phyloP scores from a whole-genome alignment of 192 early-diverging fungal species.

The Cladochytrium replicatum region DNA sequence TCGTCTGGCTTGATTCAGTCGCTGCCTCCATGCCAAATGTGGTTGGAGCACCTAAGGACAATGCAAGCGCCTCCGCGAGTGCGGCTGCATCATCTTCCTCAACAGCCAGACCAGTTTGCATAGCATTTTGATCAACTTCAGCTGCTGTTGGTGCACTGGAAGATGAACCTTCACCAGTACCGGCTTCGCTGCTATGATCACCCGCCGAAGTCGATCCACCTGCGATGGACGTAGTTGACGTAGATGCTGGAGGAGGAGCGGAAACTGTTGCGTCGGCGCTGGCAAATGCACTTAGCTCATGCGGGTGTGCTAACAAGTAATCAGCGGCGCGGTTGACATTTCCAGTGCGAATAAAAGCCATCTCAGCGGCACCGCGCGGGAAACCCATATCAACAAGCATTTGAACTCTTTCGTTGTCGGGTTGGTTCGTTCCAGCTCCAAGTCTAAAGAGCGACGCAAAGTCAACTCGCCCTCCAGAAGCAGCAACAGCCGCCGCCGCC shows the following conservation, averaged over 20 bases:
- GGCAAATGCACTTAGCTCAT: slow-evolving; percentile 24
- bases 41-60: not conserved
- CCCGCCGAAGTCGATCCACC: too few relatives aligned
- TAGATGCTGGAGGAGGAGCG: slow-evolving; percentile 11
- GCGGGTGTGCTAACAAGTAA: slow-evolving; percentile 67
- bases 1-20: not conserved
- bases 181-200: too few relatives aligned
- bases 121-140: slow-evolving; percentile 5
- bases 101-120: slow-evolving; percentile 4
- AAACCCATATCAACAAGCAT: slow-evolving; percentile 85
- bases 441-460: slow-evolving; percentile 15
- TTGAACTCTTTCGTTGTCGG: slow-evolving; percentile 55
- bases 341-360: slow-evolving; percentile 63
- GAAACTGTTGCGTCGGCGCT: slow-evolving; percentile 18
- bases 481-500: not conserved
- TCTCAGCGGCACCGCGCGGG: slow-evolving; percentile 60
- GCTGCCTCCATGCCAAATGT: slow-evolving; percentile 3
- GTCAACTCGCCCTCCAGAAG: not conserved
- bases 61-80: not conserved
- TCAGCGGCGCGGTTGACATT: slow-evolving; percentile 75
- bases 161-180: slow-evolving; percentile 8
- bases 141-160: not conserved
- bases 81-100: not conserved
- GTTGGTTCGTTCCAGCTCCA: slow-evolving; percentile 6
- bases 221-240: slow-evolving; percentile 2